Evolutionary conservation across 306 rosid species (phyloP), one percentile per base, ranked within the genome.

Genomic region (Pyrus pyrifolia): DNA sequence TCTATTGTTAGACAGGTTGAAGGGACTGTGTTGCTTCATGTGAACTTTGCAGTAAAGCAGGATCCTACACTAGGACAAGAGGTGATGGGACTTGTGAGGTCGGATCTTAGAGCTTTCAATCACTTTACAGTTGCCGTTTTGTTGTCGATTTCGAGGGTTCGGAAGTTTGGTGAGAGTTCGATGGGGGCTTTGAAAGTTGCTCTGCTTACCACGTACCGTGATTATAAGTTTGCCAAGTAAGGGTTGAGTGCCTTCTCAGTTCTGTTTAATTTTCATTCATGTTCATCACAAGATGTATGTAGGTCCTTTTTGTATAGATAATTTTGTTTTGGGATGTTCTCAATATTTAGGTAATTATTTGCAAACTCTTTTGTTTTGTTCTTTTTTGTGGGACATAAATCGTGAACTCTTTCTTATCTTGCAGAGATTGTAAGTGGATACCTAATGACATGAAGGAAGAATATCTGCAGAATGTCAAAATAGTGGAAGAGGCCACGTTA

Each of bases 351-450:
- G 71, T 73, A 40, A 72, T 29, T 21, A 51, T 70, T 14, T 27
- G 61, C 44, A 29, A 49, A 23, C 59, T 2, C 9, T 57, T 10
- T 58, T 4, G 10, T n/a, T n/a, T 2, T 58, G 12, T 58, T 22
- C 63, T 58, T n/a, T 22, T 22, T 22, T n/a, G 63, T 2, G 30
- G 29, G 29, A 58, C 63, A 21, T 23, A 22, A 14, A 49, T 71
- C 35, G 40, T 22, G 42, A 31, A 29, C 29, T 63, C 59, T 69
- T 68, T 8, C 62, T 58, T 67, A 27, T 59, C 75, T 65, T 76
- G 22, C 75, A 84, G 87, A 66, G 83, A 84, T 46, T 81, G 87
- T 73, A 81, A 81, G 61, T 84, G 87, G 85, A 78, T 81, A 59
- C 57, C 80, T 2, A 80, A 74, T 69, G 83, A 74, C 33, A 65